These are phyloP conservation scores for Diaporthe vexans DNA, from an alignment of 2,329 filamentous ascomycete genomes.

Conservation along the genomic window DNA sequence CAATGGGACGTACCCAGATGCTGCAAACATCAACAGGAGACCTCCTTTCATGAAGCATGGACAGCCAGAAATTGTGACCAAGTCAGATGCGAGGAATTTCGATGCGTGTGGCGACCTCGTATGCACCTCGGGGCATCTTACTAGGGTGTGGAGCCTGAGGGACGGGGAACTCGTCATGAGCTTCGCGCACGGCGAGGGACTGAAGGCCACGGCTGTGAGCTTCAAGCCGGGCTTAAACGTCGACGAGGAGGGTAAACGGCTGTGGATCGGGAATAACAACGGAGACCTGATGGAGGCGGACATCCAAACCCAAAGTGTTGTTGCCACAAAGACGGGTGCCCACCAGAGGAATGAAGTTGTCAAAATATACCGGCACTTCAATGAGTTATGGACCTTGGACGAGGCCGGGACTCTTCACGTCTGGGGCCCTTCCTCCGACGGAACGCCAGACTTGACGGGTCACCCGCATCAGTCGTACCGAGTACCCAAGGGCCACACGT, in stretches of 20 bases:
- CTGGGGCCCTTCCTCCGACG: slow-evolving; percentile 83
- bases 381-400: slow-evolving; percentile 95
- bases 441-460: slow-evolving; percentile 80
- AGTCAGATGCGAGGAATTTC: slow-evolving; percentile 88
- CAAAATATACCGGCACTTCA: slow-evolving; percentile 87
- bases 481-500: slow-evolving; percentile 84
- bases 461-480: slow-evolving; percentile 81
- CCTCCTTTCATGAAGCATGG: slow-evolving; percentile 82
- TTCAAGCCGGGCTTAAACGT: slow-evolving; percentile 88
- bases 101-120: slow-evolving; percentile 90
- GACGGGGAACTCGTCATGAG: slow-evolving; percentile 88
- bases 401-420: slow-evolving; percentile 88
- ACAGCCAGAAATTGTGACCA: slow-evolving; percentile 82
- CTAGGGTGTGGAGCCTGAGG: slow-evolving; percentile 87
- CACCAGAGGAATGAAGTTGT: slow-evolving; percentile 86
- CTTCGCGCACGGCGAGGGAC: slow-evolving; percentile 85
- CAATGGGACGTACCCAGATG: slow-evolving; percentile 82
- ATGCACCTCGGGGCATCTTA: slow-evolving; percentile 88
- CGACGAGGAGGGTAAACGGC: slow-evolving; percentile 81
- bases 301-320: slow-evolving; percentile 78
- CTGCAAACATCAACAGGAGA: slow-evolving; percentile 85
- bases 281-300: slow-evolving; percentile 94
- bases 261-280: slow-evolving; percentile 92
- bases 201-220: slow-evolving; percentile 83
- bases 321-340: slow-evolving; percentile 76